A percentile compares a stretch with the other conserved stretches of the same genome.
Evolutionary conservation across 345 rosid genomes (phyloP).

Genomic region (Murraya paniculata): DNA sequence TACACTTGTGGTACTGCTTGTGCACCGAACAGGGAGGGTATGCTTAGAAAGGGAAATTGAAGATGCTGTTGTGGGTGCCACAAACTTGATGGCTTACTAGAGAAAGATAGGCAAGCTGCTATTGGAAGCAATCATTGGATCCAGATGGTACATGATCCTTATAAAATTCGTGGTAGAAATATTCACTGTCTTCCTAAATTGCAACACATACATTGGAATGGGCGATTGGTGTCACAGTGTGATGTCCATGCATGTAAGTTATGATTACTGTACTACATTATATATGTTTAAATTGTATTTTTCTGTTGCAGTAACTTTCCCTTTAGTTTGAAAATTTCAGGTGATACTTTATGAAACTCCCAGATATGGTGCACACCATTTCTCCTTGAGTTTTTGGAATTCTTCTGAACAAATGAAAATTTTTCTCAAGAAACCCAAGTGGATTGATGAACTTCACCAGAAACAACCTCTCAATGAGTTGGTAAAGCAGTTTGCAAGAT

Average conservation of each 20-base stretch:
- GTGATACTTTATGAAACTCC: constrained; percentile 77
- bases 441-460: constrained; percentile 63
- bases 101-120: constrained; percentile 25
- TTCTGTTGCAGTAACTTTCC: constrained; percentile 12
- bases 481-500: constrained; percentile 43
- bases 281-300: constrained; percentile 9
- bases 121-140: constrained; percentile 46
- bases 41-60: constrained; percentile 3
- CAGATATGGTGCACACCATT: constrained; percentile 68
- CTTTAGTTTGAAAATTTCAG: constrained; percentile 38
- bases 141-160: constrained; percentile 39
- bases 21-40: not conserved
- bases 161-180: constrained; percentile 22
- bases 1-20: constrained; percentile 8
- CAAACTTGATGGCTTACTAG: constrained; percentile 31
- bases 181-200: constrained; percentile 48
- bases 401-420: constrained; percentile 31
- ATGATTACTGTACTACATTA: constrained; percentile 28
- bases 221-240: constrained; percentile 43
- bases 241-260: constrained; percentile 98
- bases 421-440: constrained; percentile 56
- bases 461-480: constrained; percentile 53
- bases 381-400: constrained; percentile 51
- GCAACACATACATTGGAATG: constrained; percentile 79
- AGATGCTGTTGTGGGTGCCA: too few relatives aligned